Base-by-base conservation (phyloP, 306 rosid genomes). In the Biancaea sappan region DNA sequence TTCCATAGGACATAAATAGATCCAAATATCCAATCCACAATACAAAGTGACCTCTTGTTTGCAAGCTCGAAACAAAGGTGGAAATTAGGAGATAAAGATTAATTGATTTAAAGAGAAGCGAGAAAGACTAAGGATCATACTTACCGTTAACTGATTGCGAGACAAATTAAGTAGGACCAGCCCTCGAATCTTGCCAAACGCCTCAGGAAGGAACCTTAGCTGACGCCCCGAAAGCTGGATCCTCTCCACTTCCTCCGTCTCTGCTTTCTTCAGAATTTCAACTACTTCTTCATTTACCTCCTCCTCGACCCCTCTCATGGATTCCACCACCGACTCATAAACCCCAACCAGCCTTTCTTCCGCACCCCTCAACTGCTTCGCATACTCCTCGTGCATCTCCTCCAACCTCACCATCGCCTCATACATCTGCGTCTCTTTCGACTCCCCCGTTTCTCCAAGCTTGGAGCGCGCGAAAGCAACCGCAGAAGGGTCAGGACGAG, bases 191-290 rank as follows among this genome's bases (percentile, higher is more conserved):
- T 77, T 86, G 0, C 82, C 87, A 72, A 86, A 71, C 1, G 59
- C 78, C n/a, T 86, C 84, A 11, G 90, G 90, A 48, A 86, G 79
- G 68, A 80, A 52, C 73, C 58, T 77, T 12, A 86, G 74, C 44
- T 83, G 74, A 41, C 73, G 61, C 4, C 76, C 80, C 70, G 85
- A 80, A 44, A 86, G 85, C 65, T 83, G 84, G 66, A 83, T 62
- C 9, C 54, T 74, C 22, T 83, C 82, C 22, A 80, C 66, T 29
- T 35, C 22, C 43, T 72, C 83, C 16, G 8, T 70, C 54, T 80
- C 82, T 0, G 72, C 78, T 69, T 80, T 76, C 61, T 44, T 80
- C 84, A 86, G 75, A 2, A 86, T 14, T 4, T 16, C 78, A 67
- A 75, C 70, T 26, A 83, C 76, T 15, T 44, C 59, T 34, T 77